Percentiles rank a stretch among this genome's conserved stretches.
phyloP scores from a whole-genome alignment of 306 rosid species.

The Vigna mungo region DNA sequence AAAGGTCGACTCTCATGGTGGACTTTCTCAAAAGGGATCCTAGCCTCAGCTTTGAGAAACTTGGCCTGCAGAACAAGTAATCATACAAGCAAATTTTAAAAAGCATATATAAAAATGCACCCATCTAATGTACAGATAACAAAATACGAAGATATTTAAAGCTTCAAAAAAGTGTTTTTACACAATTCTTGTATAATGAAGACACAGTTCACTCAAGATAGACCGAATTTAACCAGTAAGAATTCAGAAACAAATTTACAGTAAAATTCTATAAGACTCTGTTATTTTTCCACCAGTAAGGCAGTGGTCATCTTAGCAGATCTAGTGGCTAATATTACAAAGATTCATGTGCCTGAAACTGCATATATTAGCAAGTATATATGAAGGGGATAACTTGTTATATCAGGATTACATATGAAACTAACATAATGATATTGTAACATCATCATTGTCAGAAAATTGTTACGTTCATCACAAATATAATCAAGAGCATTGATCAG shows the following conservation, averaged over 20 bases:
- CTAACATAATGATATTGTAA: constrained; percentile 5
- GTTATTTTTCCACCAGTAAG: constrained; percentile 23
- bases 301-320: background rate
- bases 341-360: background rate
- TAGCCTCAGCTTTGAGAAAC: constrained; percentile 74
- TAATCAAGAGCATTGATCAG: background rate
- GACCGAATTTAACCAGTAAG: constrained; percentile 2
- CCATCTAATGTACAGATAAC: constrained; percentile 3
- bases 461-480: constrained; percentile 26
- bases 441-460: constrained; percentile 5
- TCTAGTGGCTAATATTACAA: background rate
- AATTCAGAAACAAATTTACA: constrained; percentile 22
- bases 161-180: background rate
- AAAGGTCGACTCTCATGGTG: constrained; percentile 51
- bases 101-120: constrained; percentile 27
- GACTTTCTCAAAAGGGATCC: constrained; percentile 71
- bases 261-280: background rate
- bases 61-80: constrained; percentile 70
- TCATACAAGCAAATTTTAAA: constrained; percentile 6
- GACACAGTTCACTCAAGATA: background rate
- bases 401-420: constrained; percentile 5
- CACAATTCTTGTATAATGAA: background rate
- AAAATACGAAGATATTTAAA: constrained; percentile 8
- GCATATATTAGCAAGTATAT: constrained; percentile 1
- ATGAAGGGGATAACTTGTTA: background rate